Percentiles rank a stretch among this genome's conserved stretches.
These are phyloP conservation scores for Gossypium anomalum DNA, from an alignment of 345 rosid genomes.

Conservation along the genomic window DNA sequence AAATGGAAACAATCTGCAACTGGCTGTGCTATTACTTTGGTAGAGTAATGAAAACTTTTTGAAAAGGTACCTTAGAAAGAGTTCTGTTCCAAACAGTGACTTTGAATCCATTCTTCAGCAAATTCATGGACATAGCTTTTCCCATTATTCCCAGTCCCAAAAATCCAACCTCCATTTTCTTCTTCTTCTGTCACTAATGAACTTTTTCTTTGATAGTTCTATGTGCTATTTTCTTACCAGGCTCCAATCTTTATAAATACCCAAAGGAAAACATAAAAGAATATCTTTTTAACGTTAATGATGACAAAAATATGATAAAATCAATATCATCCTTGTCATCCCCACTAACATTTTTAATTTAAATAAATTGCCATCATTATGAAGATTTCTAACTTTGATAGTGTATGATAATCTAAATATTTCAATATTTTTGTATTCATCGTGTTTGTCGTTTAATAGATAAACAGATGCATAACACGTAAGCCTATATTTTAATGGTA, in stretches of 20 bases:
- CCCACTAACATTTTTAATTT: not conserved
- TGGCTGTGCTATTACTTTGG: not conserved
- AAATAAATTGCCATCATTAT: too few species aligned
- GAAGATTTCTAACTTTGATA: not conserved
- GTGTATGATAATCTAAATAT: too few species aligned
- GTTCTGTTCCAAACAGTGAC: conserved; percentile 97
- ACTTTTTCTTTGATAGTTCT: not conserved
- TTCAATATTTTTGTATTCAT: not conserved
- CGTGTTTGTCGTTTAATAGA: not conserved
- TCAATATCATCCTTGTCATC: not conserved
- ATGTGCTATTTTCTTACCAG: not conserved
- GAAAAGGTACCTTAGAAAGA: conserved; percentile 61
- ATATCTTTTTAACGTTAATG: not conserved
- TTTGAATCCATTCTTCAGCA: conserved; percentile 73
- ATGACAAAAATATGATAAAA: not conserved
- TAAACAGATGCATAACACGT: conserved; percentile 9
- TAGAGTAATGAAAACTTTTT: not conserved
- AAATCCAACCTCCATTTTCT: conserved; percentile 84
- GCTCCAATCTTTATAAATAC: not conserved
- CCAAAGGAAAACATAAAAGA: too few species aligned
- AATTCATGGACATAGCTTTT: conserved; percentile 85
- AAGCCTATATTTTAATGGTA: not conserved
- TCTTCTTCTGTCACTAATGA: conserved; percentile 9
- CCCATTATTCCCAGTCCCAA: conserved; percentile 97
- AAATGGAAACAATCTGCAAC: not conserved